Evolutionary conservation across 495 filamentous ascomycete genomes (phyloP), one percentile per base, ranked within the genome.

Genomic region (Talaromyces borbonicus): DNA sequence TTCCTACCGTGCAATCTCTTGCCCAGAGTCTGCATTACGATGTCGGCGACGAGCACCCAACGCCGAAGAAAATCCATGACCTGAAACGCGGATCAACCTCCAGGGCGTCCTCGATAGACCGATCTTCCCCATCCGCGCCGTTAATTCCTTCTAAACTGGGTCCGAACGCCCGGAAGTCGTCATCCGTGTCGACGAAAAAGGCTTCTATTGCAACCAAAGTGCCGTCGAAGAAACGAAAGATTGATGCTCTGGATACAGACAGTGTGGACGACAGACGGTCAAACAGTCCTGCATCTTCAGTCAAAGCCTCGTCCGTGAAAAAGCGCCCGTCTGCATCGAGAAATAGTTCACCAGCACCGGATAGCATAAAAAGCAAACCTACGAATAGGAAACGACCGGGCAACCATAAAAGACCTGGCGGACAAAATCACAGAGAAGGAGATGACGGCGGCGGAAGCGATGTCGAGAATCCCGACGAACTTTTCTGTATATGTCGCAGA

Each of bases 401-500:
- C 18, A 24, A 24, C 24, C 27, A 16, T 25, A 38, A 5, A 11
- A 12, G 16, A 8, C 9, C n/a, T 20, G 20, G 11, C 15, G 62
- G 56, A 29, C 30, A 33, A 8, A 29, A 50, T 37, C 26, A 61
- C 30, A 49, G 53, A 33, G 50, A 54, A 7, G 45, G 57, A 11
- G 58, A 61, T 2, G 70, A 69, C 6, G 68, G 68, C 2, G 72
- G 67, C 4, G 62, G 66, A 0, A 67, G 62, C 30, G 67, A 61
- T 3, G 57, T 57, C 24, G 56, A 49, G 5, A 61, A 66, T 24
- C 49, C 54, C 14, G 65, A 67, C 18, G 67, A 70, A 29, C 25
- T 81, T 11, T 86, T 79, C 57, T 87, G 83, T 61, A 80, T 85
- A 44, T 87, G 83, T 50, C 74, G 81, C 37, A 73, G 72, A 47